Percentiles rank a stretch among this genome's conserved stretches.
Evolutionary conservation across 176 grass and related monocot genomes (phyloP).

Genomic region (Bonia amplexicaulis): DNA sequence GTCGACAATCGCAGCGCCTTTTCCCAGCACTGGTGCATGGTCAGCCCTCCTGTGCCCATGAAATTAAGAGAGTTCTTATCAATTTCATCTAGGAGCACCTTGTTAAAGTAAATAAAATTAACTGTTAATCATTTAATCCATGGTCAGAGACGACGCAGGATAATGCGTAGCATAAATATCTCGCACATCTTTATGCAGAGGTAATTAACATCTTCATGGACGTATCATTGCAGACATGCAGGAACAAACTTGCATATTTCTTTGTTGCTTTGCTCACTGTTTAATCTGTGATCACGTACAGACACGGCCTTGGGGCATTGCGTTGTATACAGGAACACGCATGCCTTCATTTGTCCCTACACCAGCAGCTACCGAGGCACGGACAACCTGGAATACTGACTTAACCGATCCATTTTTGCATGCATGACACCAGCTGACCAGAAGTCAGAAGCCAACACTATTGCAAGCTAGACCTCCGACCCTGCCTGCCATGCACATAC

Average conservation of each 20-base stretch:
- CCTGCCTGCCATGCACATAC: background rate
- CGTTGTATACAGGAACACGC: constrained; percentile 24
- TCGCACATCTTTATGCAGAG: too few species aligned
- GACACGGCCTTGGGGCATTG: background rate
- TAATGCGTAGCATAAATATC: too few species aligned
- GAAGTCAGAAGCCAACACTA: background rate
- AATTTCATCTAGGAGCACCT: background rate
- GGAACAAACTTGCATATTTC: constrained; percentile 13
- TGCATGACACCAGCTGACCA: constrained; percentile 9
- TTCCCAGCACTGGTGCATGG: constrained; percentile 14
- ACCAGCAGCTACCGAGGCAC: background rate
- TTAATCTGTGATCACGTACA: constrained; percentile 10
- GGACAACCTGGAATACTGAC: constrained; percentile 30
- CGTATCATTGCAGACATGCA: constrained; percentile 15
- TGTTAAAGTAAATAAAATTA: background rate
- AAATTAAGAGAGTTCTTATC: constrained; percentile 26
- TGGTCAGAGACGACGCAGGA: too few species aligned
- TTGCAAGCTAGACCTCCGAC: background rate
- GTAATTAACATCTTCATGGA: background rate
- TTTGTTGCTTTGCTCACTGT: constrained; percentile 18
- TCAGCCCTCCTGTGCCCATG: constrained; percentile 35
- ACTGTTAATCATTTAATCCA: constrained; percentile 2
- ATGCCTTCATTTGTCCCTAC: constrained; percentile 16
- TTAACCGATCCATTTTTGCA: constrained; percentile 21
- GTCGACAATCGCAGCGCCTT: constrained; percentile 29